phyloP scores from a whole-genome alignment of 2,329 filamentous ascomycete genomes.

The Nannizziopsis arthrosporioides region DNA sequence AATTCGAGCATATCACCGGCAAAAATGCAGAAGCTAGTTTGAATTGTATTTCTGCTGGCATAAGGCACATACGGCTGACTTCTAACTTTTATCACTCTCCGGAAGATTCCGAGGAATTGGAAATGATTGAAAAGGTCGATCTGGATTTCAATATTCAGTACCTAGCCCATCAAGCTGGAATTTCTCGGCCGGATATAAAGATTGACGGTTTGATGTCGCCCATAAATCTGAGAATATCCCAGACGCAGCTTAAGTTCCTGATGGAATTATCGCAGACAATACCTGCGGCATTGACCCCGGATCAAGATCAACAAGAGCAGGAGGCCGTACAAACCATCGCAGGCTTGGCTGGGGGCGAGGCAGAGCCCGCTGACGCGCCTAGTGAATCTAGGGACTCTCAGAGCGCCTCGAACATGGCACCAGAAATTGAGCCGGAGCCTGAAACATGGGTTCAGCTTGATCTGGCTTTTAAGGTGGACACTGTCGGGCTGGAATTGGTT shows the following conservation, averaged over 20 bases:
- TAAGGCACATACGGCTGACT: conserved; percentile 81
- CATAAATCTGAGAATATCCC: conserved; percentile 78
- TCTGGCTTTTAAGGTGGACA: conserved; percentile 77
- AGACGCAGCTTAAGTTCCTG: conserved; percentile 80
- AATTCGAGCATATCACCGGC: conserved; percentile 75
- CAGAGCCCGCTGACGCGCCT: conserved; percentile 18
- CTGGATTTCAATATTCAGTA: conserved; percentile 86
- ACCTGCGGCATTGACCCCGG: conserved; percentile 71
- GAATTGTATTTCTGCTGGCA: conserved; percentile 82
- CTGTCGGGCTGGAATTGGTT: conserved; percentile 78
- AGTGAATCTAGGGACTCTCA: conserved; percentile 13
- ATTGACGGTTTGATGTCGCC: conserved; percentile 87
- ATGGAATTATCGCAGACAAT: conserved; percentile 79
- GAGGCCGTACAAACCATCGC: conserved; percentile 66
- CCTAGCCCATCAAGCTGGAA: conserved; percentile 66
- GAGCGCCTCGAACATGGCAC: conserved; percentile 33
- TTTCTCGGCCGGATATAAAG: conserved; percentile 78
- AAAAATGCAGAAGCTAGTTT: conserved; percentile 59
- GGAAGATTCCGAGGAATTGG: conserved; percentile 66
- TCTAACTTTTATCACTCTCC: conserved; percentile 75
- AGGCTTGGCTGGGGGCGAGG: conserved; percentile 21
- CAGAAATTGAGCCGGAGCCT: conserved; percentile 57
- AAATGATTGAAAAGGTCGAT: conserved; percentile 96
- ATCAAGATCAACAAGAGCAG: conserved; percentile 57
- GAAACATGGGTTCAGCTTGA: conserved; percentile 88